These are phyloP conservation scores for Bipolaris gigantea DNA, from an alignment of 2,329 filamentous ascomycete genomes.

Conservation along the genomic window DNA sequence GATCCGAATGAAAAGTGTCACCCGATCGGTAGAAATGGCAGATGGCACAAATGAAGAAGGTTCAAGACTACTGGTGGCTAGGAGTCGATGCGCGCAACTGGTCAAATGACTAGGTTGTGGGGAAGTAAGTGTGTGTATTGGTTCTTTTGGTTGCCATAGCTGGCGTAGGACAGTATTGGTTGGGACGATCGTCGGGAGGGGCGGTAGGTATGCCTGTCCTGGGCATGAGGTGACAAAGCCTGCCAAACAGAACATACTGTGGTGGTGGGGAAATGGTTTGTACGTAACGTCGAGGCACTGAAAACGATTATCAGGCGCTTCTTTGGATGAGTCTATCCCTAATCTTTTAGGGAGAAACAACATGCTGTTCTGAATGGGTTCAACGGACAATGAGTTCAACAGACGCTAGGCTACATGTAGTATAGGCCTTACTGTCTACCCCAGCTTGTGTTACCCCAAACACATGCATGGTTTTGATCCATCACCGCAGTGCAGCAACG, in stretches of 20 bases:
- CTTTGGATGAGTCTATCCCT: too few relatives aligned
- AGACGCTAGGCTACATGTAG: too few relatives aligned
- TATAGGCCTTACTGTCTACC: too few relatives aligned
- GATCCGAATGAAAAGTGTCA: conserved; percentile 6
- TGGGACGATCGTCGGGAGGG: conserved; percentile 14
- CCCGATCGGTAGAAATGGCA: conserved; percentile 1
- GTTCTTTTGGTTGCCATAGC: background rate
- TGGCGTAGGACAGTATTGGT: conserved; percentile 1
- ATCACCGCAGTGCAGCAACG: too few relatives aligned
- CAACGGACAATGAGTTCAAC: too few relatives aligned
- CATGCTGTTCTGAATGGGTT: too few relatives aligned
- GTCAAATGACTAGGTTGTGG: conserved; percentile 9
- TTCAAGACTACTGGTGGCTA: background rate
- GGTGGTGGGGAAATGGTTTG: too few relatives aligned
- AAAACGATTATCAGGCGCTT: too few relatives aligned
- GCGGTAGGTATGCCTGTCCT: background rate
- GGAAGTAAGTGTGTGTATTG: background rate
- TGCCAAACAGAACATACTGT: background rate
- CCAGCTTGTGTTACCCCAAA: too few relatives aligned
- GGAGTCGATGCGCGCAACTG: background rate
- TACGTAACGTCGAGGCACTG: too few relatives aligned
- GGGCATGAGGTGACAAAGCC: conserved; percentile 2
- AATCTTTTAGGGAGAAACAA: too few relatives aligned
- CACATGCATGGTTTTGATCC: too few relatives aligned
- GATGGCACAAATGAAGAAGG: conserved; percentile 16